These are phyloP conservation scores for Lactifluus volemus DNA, from an alignment of 768 basidiomycete genomes.

Conservation along the genomic window DNA sequence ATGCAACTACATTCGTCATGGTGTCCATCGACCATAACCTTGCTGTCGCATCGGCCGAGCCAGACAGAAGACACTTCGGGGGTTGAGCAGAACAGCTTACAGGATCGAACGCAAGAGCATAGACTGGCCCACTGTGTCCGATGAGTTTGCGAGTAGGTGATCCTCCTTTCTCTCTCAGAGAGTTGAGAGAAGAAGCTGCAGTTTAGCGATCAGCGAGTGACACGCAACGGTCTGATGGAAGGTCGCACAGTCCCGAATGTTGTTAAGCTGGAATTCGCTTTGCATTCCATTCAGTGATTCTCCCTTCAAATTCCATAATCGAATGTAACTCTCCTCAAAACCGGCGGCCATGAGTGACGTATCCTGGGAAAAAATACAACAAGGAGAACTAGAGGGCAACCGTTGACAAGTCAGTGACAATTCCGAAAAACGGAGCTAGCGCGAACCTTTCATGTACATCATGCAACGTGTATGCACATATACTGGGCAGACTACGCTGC, in stretches of 20 bases:
- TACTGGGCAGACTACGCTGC: conserved; percentile 74
- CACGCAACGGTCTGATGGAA: not conserved
- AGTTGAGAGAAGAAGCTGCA: conserved; percentile 49
- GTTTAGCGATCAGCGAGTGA: not conserved
- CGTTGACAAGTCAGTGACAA: not conserved
- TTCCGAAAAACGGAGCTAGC: conserved; percentile 2
- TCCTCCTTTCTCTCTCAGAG: conserved; percentile 74
- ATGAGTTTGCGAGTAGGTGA: conserved; percentile 88
- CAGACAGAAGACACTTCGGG: conserved; percentile 82
- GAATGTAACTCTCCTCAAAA: conserved; percentile 91
- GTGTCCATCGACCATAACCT: conserved; percentile 96
- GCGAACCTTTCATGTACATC: conserved; percentile 91
- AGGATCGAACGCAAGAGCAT: conserved; percentile 90
- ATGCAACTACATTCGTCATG: conserved; percentile 86
- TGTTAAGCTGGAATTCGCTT: conserved; percentile 62
- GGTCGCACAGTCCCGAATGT: conserved; percentile 60
- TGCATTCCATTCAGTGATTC: conserved; percentile 72
- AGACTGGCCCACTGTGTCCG: conserved; percentile 95
- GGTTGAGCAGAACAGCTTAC: conserved; percentile 76
- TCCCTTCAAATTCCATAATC: conserved; percentile 91
- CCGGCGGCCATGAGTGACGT: conserved; percentile 90
- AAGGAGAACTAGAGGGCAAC: conserved; percentile 53
- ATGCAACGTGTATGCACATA: conserved; percentile 92
- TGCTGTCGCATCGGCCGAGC: conserved; percentile 85
- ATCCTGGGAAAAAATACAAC: conserved; percentile 84